phyloP scores from a whole-genome alignment of 1,284 basidiomycete species.

The Ganoderma boninense region DNA sequence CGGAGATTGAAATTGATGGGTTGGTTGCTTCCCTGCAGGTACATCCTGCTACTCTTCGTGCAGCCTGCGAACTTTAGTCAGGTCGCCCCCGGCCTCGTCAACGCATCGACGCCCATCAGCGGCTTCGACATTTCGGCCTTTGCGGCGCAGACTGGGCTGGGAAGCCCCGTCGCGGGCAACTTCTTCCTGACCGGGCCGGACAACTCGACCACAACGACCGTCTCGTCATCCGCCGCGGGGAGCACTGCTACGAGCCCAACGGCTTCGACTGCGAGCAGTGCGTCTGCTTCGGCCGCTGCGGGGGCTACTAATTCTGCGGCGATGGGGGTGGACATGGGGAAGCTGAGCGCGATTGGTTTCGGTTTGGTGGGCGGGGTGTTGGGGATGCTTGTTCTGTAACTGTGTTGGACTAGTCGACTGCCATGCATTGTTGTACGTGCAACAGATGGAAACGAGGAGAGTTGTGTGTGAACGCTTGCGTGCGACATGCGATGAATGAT shows the following conservation, averaged over 20 bases:
- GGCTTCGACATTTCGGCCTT: constrained; percentile 44
- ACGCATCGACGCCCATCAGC: constrained; percentile 34
- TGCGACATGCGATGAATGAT: not conserved
- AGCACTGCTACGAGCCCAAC: constrained; percentile 1
- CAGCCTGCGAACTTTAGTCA: constrained; percentile 39
- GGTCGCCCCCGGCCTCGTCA: constrained; percentile 30
- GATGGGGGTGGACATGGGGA: constrained; percentile 14
- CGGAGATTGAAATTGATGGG: not conserved
- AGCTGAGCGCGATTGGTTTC: constrained; percentile 9
- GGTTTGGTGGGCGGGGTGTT: constrained; percentile 12
- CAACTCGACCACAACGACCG: constrained; percentile 16
- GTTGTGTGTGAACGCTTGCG: not conserved
- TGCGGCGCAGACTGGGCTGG: constrained; percentile 37
- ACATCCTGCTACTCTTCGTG: constrained; percentile 41
- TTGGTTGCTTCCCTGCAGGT: constrained; percentile 29
- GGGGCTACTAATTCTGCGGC: constrained; percentile 6
- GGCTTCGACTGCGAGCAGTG: not conserved
- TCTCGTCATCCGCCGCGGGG: not conserved
- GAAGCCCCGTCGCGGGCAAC: constrained; percentile 41
- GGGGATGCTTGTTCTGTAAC: constrained; percentile 18
- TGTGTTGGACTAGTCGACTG: not conserved
- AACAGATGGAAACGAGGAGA: not conserved
- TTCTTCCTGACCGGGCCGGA: constrained; percentile 42
- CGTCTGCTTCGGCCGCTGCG: constrained; percentile 11
- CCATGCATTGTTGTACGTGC: not conserved